phyloP scores from a whole-genome alignment of 371 early-diverging fungal species.

The Blastocladiella emersonii region DNA sequence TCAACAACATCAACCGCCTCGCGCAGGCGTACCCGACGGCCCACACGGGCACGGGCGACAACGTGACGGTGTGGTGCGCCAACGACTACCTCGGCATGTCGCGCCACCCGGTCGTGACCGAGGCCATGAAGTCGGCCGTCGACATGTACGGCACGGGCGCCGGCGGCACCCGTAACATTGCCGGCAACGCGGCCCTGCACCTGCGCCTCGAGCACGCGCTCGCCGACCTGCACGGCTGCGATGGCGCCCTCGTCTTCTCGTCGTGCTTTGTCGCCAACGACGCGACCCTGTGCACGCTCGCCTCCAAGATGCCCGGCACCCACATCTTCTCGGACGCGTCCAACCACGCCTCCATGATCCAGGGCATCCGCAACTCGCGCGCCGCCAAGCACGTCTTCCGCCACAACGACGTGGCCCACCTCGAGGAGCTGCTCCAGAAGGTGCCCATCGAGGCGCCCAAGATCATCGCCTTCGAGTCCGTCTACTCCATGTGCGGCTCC shows the following conservation, averaged over 20 bases:
- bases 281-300: conserved; percentile 84
- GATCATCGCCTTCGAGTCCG: conserved; percentile 94
- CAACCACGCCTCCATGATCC: conserved; percentile 98
- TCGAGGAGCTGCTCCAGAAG: conserved; percentile 67
- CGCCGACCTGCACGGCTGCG: conserved; percentile 81
- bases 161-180: conserved; percentile 98
- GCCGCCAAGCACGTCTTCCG: conserved; percentile 83
- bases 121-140: conserved; percentile 81
- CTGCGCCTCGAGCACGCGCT: conserved; percentile 81
- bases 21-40: conserved; percentile 84
- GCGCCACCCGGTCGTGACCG: conserved; percentile 66
- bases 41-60: conserved; percentile 70
- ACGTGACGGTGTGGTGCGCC: conserved; percentile 97
- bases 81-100: conserved; percentile 97
- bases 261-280: conserved; percentile 98
- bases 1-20: conserved; percentile 97
- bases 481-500: conserved; percentile 96
- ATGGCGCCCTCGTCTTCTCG: conserved; percentile 88
- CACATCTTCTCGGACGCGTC: conserved; percentile 86
- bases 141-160: conserved; percentile 96
- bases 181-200: conserved; percentile 91
- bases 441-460: conserved; percentile 75
- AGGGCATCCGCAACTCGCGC: conserved; percentile 88
- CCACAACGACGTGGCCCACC: conserved; percentile 85
- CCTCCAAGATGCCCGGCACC: conserved; percentile 78